Percentiles rank a stretch among this genome's conserved stretches.
These are phyloP conservation scores for Neofusicoccum ribis DNA, from an alignment of 2,329 filamentous ascomycete genomes.

Conservation along the genomic window DNA sequence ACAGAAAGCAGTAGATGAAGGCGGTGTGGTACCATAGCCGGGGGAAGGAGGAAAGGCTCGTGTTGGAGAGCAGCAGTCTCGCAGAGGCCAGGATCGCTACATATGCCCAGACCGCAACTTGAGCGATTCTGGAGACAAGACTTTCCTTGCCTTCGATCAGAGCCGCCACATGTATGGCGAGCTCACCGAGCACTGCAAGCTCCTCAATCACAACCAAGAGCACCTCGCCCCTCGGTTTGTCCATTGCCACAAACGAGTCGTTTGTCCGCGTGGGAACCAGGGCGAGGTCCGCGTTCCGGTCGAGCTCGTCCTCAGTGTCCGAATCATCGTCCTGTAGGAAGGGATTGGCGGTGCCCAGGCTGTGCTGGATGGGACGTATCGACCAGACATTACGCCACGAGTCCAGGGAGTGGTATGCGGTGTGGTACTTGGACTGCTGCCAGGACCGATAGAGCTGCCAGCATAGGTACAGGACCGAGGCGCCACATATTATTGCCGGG, in stretches of 20 bases:
- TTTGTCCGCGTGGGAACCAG: slow-evolving; percentile 55
- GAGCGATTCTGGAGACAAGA: slow-evolving; percentile 54
- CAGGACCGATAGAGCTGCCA: slow-evolving; percentile 58
- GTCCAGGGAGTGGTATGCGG: slow-evolving; percentile 60
- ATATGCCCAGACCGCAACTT: slow-evolving; percentile 78
- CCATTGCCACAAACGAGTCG: slow-evolving; percentile 63
- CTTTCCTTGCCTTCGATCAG: slow-evolving; percentile 53
- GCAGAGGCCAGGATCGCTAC: slow-evolving; percentile 71
- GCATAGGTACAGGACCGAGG: slow-evolving; percentile 69
- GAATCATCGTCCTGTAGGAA: slow-evolving; percentile 36
- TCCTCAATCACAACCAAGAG: slow-evolving; percentile 72
- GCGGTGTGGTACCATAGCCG: slow-evolving; percentile 92
- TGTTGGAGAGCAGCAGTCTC: slow-evolving; percentile 65
- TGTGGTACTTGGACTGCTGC: slow-evolving; percentile 53
- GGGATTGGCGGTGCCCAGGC: slow-evolving; percentile 29
- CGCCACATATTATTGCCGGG: slow-evolving; percentile 68
- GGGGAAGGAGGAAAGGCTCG: slow-evolving; percentile 65
- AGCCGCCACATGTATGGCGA: slow-evolving; percentile 67
- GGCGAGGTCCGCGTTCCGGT: slow-evolving; percentile 58
- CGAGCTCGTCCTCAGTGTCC: slow-evolving; percentile 59
- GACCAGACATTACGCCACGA: slow-evolving; percentile 45
- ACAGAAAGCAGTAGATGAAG: slow-evolving; percentile 76
- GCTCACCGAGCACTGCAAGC: slow-evolving; percentile 68
- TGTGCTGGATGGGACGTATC: slow-evolving; percentile 30
- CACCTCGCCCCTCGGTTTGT: slow-evolving; percentile 73